Evolutionary conservation across 495 filamentous ascomycete genomes (phyloP), one percentile per base, ranked within the genome.

Genomic region (Tuber melanosporum): DNA sequence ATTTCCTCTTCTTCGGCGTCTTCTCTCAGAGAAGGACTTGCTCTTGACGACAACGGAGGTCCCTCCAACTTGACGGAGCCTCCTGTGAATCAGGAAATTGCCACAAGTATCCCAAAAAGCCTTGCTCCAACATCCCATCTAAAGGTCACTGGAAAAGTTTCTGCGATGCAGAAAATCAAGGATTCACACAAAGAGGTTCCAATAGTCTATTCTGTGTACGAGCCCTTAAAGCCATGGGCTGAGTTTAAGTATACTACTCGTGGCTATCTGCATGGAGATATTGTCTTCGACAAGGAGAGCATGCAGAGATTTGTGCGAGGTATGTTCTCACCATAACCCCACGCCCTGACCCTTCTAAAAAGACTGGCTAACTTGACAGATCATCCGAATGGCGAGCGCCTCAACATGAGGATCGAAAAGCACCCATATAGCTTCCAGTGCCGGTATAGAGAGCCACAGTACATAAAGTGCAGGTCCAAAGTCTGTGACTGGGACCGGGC

Each of bases 371-470:
- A 71, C 41, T 76, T 17, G 26, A 77, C 45, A 79, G 70, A 74
- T 32, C 81, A 83, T 19, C 81, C 81, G 10, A 81, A 82, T 2
- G 81, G 81, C 15, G 32, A 74, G 8, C 76, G 69, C 0, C 80
- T 83, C 46, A 32, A 73, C 45, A 75, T 83, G 32, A 71, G 81
- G n/a, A 72, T 83, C 45, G 80, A 80, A 32, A 82, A 80, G 22
- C 73, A 79, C 69, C 81, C 80, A 15, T 79, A 82, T 26, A 79
- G 80, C n/a, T 74, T 73, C 43, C 80, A 72, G 52, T 22, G 12
- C 2, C 79, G 79, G 15, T 79, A 76, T 57, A 76, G 75, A 7
- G 75, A 76, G 20, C 71, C 69, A 1, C 62, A 73, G 36, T 79
- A 82, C 62, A 76, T 72, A 26, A 20, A 41, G 39, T 83, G 81